Percentiles rank a stretch among this genome's conserved stretches.
phyloP scores from a whole-genome alignment of 805 yeast species.

The Pichia phayaonensis region DNA sequence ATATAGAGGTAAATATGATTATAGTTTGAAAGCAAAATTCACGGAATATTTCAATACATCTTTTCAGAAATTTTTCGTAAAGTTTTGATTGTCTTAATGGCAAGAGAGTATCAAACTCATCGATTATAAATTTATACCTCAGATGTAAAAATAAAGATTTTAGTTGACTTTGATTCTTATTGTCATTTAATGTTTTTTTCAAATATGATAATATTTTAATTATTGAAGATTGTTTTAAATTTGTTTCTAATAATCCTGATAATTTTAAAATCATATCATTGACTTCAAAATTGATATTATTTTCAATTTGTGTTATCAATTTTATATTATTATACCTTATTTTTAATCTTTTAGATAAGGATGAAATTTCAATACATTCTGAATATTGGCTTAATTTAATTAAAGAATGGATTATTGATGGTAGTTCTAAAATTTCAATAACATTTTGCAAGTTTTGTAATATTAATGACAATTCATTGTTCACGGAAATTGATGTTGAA shows the following conservation, averaged over 20 bases:
- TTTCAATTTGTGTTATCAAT: slow-evolving; percentile 42
- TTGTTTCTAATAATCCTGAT: slow-evolving; percentile 61
- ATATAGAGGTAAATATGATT: slow-evolving; percentile 56
- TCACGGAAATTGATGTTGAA: neutral
- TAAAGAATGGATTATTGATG: slow-evolving; percentile 77
- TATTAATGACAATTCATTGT: slow-evolving; percentile 28
- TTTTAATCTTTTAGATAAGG: slow-evolving; percentile 59
- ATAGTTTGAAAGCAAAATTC: slow-evolving; percentile 75
- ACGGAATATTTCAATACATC: slow-evolving; percentile 76
- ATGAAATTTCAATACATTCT: slow-evolving; percentile 79
- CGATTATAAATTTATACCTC: slow-evolving; percentile 57
- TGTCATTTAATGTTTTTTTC: slow-evolving; percentile 12
- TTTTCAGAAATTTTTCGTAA: slow-evolving; percentile 57
- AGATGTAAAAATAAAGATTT: slow-evolving; percentile 60
- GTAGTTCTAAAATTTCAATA: slow-evolving; percentile 74
- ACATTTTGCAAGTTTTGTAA: slow-evolving; percentile 61
- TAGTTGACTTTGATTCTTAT: slow-evolving; percentile 22
- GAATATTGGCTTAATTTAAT: slow-evolving; percentile 80
- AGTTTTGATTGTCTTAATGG: slow-evolving; percentile 50
- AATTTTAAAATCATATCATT: slow-evolving; percentile 59
- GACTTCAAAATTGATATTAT: slow-evolving; percentile 48
- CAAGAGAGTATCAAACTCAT: slow-evolving; percentile 48
- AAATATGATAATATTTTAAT: slow-evolving; percentile 69
- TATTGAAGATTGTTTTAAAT: slow-evolving; percentile 69
- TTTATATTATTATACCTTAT: slow-evolving; percentile 59